Evolutionary conservation across 2,329 filamentous ascomycete genomes (phyloP).

Genomic region (Incumbomyces lentus): DNA sequence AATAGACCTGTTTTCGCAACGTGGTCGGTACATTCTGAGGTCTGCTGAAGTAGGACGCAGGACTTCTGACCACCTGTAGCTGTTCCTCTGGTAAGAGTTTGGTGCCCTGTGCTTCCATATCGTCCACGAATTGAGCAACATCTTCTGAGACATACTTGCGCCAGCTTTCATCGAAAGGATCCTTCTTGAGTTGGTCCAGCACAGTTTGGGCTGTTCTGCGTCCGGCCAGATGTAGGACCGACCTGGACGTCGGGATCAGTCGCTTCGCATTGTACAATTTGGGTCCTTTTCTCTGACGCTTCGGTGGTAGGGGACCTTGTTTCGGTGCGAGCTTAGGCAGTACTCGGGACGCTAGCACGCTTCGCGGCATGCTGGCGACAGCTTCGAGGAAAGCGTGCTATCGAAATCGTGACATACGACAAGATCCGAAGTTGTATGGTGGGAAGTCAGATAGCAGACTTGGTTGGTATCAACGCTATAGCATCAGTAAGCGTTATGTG

Average conservation of each 20-base stretch:
- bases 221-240: too few species aligned
- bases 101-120: constrained; percentile 6
- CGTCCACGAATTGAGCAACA: constrained; percentile 18
- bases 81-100: constrained; percentile 7
- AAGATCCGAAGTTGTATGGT: not conserved
- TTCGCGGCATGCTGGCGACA: constrained; percentile 11
- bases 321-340: constrained; percentile 9
- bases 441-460: not conserved
- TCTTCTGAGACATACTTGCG: constrained; percentile 16
- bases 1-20: constrained; percentile 34
- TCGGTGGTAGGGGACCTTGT: not conserved
- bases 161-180: constrained; percentile 11
- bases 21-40: constrained; percentile 22
- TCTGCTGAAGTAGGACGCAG: constrained; percentile 14
- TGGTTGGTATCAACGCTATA: not conserved
- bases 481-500: not conserved
- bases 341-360: constrained; percentile 5
- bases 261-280: constrained; percentile 20
- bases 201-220: too few species aligned
- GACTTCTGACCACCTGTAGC: constrained; percentile 11
- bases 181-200: not conserved
- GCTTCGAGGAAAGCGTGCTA: not conserved
- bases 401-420: too few species aligned
- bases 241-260: too few species aligned
- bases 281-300: constrained; percentile 7